Percentiles rank a stretch among this genome's conserved stretches.
Conservation (phyloP, 306 rosid species). For the Acacia confusa region DNA sequence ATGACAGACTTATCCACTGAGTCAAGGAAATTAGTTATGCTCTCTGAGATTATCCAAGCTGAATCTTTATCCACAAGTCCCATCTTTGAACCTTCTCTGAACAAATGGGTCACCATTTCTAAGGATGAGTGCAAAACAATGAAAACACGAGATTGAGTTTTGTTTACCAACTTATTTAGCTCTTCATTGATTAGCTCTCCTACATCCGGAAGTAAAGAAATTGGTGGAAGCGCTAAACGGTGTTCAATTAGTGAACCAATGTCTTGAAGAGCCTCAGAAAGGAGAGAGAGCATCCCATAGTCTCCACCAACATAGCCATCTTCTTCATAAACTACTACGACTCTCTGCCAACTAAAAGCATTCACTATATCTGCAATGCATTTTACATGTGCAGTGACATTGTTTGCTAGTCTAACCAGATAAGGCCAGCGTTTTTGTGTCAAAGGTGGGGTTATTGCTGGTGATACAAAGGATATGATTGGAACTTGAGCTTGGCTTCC, state of each 20-base stretch:
- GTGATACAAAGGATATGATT: constrained; percentile 57
- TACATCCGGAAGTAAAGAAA: constrained; percentile 43
- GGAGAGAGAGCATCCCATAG: constrained; percentile 45
- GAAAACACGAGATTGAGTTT: constrained; percentile 59
- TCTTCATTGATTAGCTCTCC: constrained; percentile 36
- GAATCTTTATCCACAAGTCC: constrained; percentile 61
- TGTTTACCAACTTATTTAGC: constrained; percentile 40
- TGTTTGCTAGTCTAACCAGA: constrained; percentile 41
- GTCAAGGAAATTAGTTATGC: constrained; percentile 52
- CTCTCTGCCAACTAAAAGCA: constrained; percentile 47
- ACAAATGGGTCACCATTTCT: constrained; percentile 52
- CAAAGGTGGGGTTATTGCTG: constrained; percentile 45
- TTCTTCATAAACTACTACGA: constrained; percentile 53
- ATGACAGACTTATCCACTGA: constrained; percentile 39
- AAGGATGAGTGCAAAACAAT: constrained; percentile 58
- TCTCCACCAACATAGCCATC: constrained; percentile 45
- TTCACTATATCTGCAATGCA: constrained; percentile 55
- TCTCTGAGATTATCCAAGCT: constrained; percentile 68
- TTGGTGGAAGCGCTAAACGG: constrained; percentile 59
- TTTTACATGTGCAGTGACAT: constrained; percentile 35
- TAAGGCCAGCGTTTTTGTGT: constrained; percentile 49
- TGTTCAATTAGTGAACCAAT: constrained; percentile 53
- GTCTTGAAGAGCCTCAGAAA: constrained; percentile 63
- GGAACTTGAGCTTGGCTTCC: constrained; percentile 50
- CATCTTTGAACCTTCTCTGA: constrained; percentile 52